Percentiles rank a stretch among this genome's conserved stretches.
These are phyloP conservation scores for Fragaria iinumae DNA, from an alignment of 306 rosid species.

Conservation along the genomic window DNA sequence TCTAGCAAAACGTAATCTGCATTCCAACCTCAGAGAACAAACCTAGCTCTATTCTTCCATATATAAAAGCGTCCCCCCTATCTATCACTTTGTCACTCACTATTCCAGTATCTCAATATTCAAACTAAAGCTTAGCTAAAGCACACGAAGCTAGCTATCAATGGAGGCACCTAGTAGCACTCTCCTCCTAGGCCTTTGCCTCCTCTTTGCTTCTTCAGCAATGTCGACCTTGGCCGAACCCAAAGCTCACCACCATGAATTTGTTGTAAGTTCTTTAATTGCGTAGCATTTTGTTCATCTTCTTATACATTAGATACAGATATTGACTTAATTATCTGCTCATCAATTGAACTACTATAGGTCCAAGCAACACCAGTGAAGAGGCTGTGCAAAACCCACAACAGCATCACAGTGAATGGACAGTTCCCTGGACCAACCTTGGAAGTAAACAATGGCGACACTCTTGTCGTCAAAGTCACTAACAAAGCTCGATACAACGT, in stretches of 20 bases:
- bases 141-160: neutral
- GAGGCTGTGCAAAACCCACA: slow-evolving; percentile 96
- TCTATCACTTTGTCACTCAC: neutral
- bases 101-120: neutral
- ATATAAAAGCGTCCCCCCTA: neutral
- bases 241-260: slow-evolving; percentile 55
- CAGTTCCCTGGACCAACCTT: slow-evolving; percentile 89
- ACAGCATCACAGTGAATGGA: slow-evolving; percentile 73
- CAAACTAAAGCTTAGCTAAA: neutral
- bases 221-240: slow-evolving; percentile 46
- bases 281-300: no score
- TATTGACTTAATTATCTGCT: no score
- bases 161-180: neutral
- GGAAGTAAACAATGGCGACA: slow-evolving; percentile 77
- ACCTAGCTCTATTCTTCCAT: neutral
- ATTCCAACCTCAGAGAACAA: neutral
- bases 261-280: slow-evolving; percentile 48
- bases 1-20: neutral
- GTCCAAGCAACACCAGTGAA: slow-evolving; percentile 83
- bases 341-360: slow-evolving; percentile 22
- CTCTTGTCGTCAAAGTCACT: slow-evolving; percentile 62
- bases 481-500: slow-evolving; percentile 83
- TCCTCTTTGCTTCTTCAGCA: slow-evolving; percentile 49
- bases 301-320: no score
- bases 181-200: slow-evolving; percentile 39